Conservation (phyloP, 2,329 filamentous ascomycete genomes). For the Moelleriella libera region DNA sequence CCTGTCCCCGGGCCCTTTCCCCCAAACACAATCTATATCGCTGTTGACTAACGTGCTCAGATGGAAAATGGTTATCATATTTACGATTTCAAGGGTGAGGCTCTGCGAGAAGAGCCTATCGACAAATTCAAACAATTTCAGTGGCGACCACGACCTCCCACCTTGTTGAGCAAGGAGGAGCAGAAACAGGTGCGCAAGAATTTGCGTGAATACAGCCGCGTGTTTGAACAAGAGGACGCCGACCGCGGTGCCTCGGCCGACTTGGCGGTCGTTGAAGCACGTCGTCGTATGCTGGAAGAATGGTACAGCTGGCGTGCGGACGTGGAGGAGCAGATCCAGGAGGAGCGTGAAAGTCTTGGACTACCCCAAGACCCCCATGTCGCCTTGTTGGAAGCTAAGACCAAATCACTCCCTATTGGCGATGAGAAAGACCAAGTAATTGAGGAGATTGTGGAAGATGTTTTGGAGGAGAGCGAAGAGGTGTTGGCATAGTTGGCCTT, state of each 20-base stretch:
- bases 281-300: slow-evolving; percentile 70
- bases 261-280: slow-evolving; percentile 79
- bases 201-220: slow-evolving; percentile 85
- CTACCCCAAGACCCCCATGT: slow-evolving; percentile 52
- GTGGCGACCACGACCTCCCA: slow-evolving; percentile 84
- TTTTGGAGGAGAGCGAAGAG: slow-evolving; percentile 75
- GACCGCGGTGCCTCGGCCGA: slow-evolving; percentile 90
- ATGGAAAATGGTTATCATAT: slow-evolving; percentile 99
- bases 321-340: slow-evolving; percentile 55
- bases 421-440: slow-evolving; percentile 65
- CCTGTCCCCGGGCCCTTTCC: neutral
- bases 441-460: slow-evolving; percentile 82
- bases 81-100: slow-evolving; percentile 88
- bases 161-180: slow-evolving; percentile 90
- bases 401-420: slow-evolving; percentile 34
- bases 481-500: slow-evolving; percentile 21
- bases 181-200: slow-evolving; percentile 98
- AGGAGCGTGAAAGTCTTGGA: slow-evolving; percentile 56
- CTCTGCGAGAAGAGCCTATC: slow-evolving; percentile 77
- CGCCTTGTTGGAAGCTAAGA: slow-evolving; percentile 43
- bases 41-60: slow-evolving; percentile 27
- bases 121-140: slow-evolving; percentile 97
- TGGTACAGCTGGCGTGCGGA: slow-evolving; percentile 75
- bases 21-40: neutral
- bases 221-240: slow-evolving; percentile 90